These are phyloP conservation scores for Ceratocystis cubensis DNA, from an alignment of 2,329 filamentous ascomycete genomes.

Conservation along the genomic window DNA sequence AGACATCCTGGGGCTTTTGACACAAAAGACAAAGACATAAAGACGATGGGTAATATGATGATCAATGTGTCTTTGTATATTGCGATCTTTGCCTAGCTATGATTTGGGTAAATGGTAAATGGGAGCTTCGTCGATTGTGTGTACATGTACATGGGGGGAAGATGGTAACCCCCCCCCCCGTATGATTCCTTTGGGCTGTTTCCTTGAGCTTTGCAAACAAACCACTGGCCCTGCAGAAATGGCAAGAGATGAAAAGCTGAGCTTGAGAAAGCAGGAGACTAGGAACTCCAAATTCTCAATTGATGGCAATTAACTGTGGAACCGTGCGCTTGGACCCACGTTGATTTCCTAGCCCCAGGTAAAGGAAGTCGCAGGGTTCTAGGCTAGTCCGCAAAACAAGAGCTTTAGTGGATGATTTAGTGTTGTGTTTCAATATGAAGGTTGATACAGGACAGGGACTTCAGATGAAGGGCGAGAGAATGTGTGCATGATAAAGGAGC, in stretches of 20 bases:
- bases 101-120: background rate
- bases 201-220: background rate
- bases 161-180: background rate
- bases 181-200: background rate
- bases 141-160: background rate
- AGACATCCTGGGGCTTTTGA: background rate
- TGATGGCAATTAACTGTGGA: constrained; percentile 10
- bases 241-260: background rate
- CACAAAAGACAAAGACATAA: background rate
- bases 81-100: background rate
- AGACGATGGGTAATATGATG: background rate
- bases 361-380: constrained; percentile 5
- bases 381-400: background rate
- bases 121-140: background rate
- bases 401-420: constrained; percentile 7
- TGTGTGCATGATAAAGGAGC: background rate
- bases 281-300: background rate
- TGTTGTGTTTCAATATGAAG: constrained; percentile 8
- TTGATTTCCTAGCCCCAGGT: constrained; percentile 10
- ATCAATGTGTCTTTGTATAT: background rate
- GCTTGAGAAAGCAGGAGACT: background rate
- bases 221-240: background rate
- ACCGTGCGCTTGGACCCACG: constrained; percentile 12
- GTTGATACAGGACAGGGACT: constrained; percentile 3
- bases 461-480: constrained; percentile 5